A percentile compares a stretch with the other conserved stretches of the same genome.
These are phyloP conservation scores for Malus hybrid DNA, from an alignment of 331 rosid genomes.

Conservation along the genomic window DNA sequence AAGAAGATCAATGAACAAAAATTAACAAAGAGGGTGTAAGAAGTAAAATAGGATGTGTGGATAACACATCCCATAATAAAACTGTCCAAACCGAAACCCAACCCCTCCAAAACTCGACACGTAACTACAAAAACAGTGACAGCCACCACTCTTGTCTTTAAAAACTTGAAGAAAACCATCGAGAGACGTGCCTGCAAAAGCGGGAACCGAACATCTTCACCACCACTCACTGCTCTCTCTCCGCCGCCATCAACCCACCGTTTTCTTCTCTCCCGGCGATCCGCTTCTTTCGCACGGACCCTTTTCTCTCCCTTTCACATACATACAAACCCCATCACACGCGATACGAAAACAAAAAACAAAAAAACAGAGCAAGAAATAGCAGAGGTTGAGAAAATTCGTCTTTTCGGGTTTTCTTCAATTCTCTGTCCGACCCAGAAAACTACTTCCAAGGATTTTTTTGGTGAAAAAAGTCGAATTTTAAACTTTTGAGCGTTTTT, in stretches of 20 bases:
- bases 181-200: not conserved
- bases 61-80: not conserved
- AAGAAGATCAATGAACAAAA: too few relatives aligned
- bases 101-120: conserved; percentile 40
- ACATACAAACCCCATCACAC: not conserved
- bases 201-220: conserved; percentile 3
- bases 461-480: not conserved
- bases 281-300: not conserved
- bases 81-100: conserved; percentile 34
- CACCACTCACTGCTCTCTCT: not conserved
- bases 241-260: conserved; percentile 4
- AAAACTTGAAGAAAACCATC: not conserved
- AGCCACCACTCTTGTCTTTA: not conserved
- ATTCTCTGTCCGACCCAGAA: not conserved
- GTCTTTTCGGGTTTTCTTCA: conserved; percentile 2
- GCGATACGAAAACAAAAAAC: not conserved
- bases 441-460: not conserved
- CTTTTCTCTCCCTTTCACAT: not conserved
- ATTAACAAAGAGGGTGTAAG: too few relatives aligned
- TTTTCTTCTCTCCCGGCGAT: conserved; percentile 3
- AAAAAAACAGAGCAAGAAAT: not conserved
- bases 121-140: conserved; percentile 14
- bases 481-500: not conserved
- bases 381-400: not conserved
- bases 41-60: too few relatives aligned